phyloP scores from a whole-genome alignment of 2,329 filamentous ascomycete genomes.

The Penicillium expansum region DNA sequence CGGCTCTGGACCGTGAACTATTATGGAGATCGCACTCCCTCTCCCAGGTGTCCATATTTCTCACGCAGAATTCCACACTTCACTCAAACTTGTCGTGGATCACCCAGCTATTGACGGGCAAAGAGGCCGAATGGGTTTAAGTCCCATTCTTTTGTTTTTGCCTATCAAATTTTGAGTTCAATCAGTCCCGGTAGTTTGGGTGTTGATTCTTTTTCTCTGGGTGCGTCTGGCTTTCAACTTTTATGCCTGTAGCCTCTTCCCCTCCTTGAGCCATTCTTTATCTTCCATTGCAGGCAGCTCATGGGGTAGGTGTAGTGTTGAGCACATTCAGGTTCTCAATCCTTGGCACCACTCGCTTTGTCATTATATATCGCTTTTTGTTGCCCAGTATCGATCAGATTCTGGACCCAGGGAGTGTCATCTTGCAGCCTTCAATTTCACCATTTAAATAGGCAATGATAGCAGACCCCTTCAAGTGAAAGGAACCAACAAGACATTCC shows the following conservation, averaged over 20 bases:
- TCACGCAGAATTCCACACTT: neutral
- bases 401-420: neutral
- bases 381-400: neutral
- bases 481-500: too few relatives aligned
- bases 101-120: neutral
- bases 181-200: constrained; percentile 1
- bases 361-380: neutral
- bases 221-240: neutral
- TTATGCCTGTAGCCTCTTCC: neutral
- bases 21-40: neutral
- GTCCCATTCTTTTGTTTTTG: neutral
- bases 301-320: neutral
- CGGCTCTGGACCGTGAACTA: neutral
- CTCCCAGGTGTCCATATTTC: neutral
- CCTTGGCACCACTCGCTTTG: neutral
- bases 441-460: neutral
- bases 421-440: neutral
- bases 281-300: neutral
- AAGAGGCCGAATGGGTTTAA: neutral
- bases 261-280: neutral
- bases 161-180: constrained; percentile 5
- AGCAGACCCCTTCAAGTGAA: neutral
- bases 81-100: neutral
- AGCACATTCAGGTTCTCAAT: neutral
- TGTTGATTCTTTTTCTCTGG: neutral